Conservation (phyloP, 768 basidiomycete genomes). For the Leccinum pellstonianum region DNA sequence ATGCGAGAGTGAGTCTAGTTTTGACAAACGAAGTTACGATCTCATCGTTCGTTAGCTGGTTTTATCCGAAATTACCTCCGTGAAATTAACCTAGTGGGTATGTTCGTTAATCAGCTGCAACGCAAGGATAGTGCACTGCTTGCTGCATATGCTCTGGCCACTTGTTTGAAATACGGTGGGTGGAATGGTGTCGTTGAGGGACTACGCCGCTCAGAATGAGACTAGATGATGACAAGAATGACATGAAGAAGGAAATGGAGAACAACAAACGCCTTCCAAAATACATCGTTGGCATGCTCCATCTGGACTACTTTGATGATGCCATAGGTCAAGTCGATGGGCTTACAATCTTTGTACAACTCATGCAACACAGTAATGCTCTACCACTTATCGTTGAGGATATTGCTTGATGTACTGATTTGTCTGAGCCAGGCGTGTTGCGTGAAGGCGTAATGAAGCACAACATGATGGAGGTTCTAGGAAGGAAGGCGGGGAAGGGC, state of each 20-base stretch:
- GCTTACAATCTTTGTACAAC: slow-evolving; percentile 24
- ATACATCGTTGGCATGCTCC: slow-evolving; percentile 21
- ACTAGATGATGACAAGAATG: slow-evolving; percentile 15
- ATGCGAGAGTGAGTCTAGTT: slow-evolving; percentile 16
- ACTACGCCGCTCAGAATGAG: not conserved
- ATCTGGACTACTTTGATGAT: slow-evolving; percentile 25
- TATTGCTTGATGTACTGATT: slow-evolving; percentile 1
- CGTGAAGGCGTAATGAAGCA: slow-evolving; percentile 12
- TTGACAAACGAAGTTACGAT: not conserved
- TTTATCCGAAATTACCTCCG: slow-evolving; percentile 11
- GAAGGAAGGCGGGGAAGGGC: slow-evolving; percentile 15
- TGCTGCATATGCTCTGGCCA: slow-evolving; percentile 21
- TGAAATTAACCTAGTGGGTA: slow-evolving; percentile 2
- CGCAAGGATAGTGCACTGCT: slow-evolving; percentile 17
- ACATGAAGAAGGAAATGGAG: slow-evolving; percentile 1
- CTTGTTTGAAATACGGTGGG: slow-evolving; percentile 19
- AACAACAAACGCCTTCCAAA: slow-evolving; percentile 1
- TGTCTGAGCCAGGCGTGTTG: slow-evolving; percentile 8
- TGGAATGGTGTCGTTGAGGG: not conserved
- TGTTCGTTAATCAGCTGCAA: slow-evolving; percentile 21
- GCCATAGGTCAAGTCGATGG: slow-evolving; percentile 25
- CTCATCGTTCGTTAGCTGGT: slow-evolving; percentile 8
- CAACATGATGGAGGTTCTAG: slow-evolving; percentile 19
- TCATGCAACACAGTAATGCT: slow-evolving; percentile 21
- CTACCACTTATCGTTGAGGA: not conserved